Evolutionary conservation across 129 eudicot species (phyloP).

Genomic region (Glebionis coronaria): DNA sequence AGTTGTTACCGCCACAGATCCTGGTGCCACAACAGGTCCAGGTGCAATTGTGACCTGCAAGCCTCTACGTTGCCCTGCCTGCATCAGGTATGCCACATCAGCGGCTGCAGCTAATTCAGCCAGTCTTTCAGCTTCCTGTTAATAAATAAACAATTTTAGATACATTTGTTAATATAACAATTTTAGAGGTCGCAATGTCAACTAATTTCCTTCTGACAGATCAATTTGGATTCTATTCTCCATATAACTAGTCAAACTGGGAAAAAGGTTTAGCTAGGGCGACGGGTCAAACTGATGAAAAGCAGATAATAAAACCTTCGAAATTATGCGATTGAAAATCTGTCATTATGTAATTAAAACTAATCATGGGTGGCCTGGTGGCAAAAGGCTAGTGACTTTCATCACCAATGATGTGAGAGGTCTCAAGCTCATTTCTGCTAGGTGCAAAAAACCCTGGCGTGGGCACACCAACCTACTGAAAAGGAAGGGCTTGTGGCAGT

Average conservation of each 20-base stretch:
- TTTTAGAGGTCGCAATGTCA: neutral
- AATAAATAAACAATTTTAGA: constrained; percentile 1
- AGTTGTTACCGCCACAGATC: constrained; percentile 20
- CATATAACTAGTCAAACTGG: neutral
- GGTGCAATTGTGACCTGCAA: constrained; percentile 65
- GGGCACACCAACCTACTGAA: too few species aligned
- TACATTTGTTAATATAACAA: neutral
- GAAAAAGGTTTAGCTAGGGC: neutral
- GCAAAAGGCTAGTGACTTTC: too few species aligned
- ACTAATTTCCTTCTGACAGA: neutral
- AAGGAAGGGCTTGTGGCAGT: too few species aligned
- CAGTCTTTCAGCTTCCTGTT: constrained; percentile 70
- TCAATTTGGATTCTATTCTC: neutral
- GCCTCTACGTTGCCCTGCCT: constrained; percentile 62
- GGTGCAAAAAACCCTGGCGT: too few species aligned
- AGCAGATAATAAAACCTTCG: neutral
- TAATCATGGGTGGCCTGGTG: too few species aligned
- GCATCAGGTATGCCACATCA: constrained; percentile 71
- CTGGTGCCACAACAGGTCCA: constrained; percentile 37
- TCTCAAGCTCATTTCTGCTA: too few species aligned
- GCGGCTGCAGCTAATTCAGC: constrained; percentile 63
- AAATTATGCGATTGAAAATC: neutral
- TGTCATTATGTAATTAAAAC: too few species aligned
- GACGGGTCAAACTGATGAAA: neutral
- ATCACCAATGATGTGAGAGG: too few species aligned